Base-by-base conservation (phyloP, 2,329 filamentous ascomycete genomes). In the Beauveria asiatica region DNA sequence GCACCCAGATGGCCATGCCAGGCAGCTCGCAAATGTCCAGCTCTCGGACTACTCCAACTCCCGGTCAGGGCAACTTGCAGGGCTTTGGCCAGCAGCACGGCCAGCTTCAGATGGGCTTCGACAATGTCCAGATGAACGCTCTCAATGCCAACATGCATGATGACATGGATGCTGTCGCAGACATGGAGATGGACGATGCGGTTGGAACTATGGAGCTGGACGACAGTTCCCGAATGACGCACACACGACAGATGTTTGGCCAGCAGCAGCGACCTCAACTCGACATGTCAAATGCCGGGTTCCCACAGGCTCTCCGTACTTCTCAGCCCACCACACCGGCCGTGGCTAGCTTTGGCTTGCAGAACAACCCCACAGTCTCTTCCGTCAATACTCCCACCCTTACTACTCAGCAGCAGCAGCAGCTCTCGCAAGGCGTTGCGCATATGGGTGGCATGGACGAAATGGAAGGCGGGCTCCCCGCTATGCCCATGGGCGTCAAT, bases 111-210 rank as follows among this genome's bases (percentile, higher is more conserved):
- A 64, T 60, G 33, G 66, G 63, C 17, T 50, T 66, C 11, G 69
- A 70, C 46, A 68, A 67, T 52, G 58, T 74, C 46, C 74, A 77
- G 55, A 75, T 78, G 65, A 69, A 78, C 60, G 73, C 73, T 8
- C 74, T 76, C 59, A 74, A 65, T 44, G 67, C 66, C 52, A 74
- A 69, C 58, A 62, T 74, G 45, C 69, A 70, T 46, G 75, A 87
- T 62, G 88, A 96, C 62, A 85, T 96, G 78, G 92, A 96, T 69
- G 85, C 90, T 19, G 84, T 95, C 33, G 92, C 91, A 57, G 91
- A 96, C 69, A 97, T 97, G 93, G 93, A 97, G 69, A 89, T 97
- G 87, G 93, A 97, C 69, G 92, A 96, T 67, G 83, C 86, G 8
- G 80, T 89, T 53, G 86, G 84, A 4, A 77, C 80, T 56, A 82